Percentiles rank a stretch among this genome's conserved stretches.
Conservation (phyloP, 345 rosid genomes). For the Moricandia moricandioides region DNA sequence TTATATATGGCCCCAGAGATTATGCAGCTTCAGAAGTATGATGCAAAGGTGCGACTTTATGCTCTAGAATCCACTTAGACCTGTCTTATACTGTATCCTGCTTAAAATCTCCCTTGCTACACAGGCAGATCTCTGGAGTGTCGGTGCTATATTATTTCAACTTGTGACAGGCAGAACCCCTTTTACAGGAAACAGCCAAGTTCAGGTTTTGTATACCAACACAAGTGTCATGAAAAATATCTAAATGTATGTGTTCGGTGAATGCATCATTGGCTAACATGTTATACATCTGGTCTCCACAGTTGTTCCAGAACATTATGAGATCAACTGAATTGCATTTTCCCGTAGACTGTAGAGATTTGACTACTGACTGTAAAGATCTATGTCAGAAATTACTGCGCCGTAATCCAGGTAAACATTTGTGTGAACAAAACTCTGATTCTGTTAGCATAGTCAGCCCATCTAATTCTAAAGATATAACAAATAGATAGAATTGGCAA, state of each 20-base stretch:
- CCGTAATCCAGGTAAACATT: conserved; percentile 76
- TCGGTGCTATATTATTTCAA: conserved; percentile 94
- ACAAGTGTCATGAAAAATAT: background rate
- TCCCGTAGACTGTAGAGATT: conserved; percentile 54
- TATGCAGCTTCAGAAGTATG: conserved; percentile 98
- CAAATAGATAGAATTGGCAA: background rate
- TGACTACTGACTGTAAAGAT: conserved; percentile 79
- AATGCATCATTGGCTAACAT: conserved; percentile 18
- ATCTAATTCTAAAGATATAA: background rate
- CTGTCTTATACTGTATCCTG: conserved; percentile 24
- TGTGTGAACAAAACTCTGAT: background rate
- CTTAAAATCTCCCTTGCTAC: conserved; percentile 46
- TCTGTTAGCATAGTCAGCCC: background rate
- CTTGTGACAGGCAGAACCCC: conserved; percentile 95
- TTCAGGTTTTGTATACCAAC: conserved; percentile 55
- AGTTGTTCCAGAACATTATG: conserved; percentile 92
- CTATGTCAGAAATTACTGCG: conserved; percentile 85
- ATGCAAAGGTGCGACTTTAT: conserved; percentile 72
- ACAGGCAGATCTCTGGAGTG: conserved; percentile 99
- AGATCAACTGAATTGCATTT: conserved; percentile 80
- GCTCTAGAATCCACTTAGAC: conserved; percentile 7
- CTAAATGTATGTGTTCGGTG: background rate
- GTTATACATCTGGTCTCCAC: conserved; percentile 33
- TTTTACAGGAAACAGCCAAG: conserved; percentile 89
- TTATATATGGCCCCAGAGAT: conserved; percentile 99